These are phyloP conservation scores for Tremellales sp. DNA, from an alignment of 1,284 basidiomycete genomes.

Conservation along the genomic window DNA sequence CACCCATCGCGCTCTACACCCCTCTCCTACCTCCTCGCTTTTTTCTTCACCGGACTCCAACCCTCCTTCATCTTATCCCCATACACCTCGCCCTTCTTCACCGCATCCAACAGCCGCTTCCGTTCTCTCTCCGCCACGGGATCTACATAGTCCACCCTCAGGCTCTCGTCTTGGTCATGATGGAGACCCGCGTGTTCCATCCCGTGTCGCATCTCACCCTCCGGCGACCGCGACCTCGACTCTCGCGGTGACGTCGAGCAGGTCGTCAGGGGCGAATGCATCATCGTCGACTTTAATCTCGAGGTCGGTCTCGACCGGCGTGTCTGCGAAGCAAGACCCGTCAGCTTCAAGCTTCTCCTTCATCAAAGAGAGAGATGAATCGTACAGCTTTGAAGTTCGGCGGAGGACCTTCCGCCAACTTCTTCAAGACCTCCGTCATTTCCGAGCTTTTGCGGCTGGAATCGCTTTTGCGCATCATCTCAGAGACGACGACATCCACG, in stretches of 20 bases:
- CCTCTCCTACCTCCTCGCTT: too few relatives aligned
- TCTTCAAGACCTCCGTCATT: slow-evolving; percentile 29
- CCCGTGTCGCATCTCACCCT: too few relatives aligned
- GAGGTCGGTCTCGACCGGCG: neutral
- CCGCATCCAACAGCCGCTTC: slow-evolving; percentile 30
- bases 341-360: too few relatives aligned
- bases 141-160: slow-evolving; percentile 36
- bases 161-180: slow-evolving; percentile 27
- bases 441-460: slow-evolving; percentile 2
- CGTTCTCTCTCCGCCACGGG: slow-evolving; percentile 31
- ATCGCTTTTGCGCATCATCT: slow-evolving; percentile 3
- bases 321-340: neutral
- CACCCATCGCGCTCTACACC: too few relatives aligned
- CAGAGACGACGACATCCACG: too few relatives aligned
- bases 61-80: neutral
- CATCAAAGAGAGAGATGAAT: too few relatives aligned
- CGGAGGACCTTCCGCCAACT: too few relatives aligned
- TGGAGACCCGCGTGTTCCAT: neutral
- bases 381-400: too few relatives aligned
- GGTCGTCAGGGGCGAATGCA: neutral
- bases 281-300: neutral
- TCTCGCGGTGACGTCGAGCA: neutral
- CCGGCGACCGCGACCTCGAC: neutral
- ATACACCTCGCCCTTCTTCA: slow-evolving; percentile 10
- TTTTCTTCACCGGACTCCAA: neutral